Evolutionary conservation across 345 rosid species (phyloP), one percentile per base, ranked within the genome.

Genomic region (Firmiana major): DNA sequence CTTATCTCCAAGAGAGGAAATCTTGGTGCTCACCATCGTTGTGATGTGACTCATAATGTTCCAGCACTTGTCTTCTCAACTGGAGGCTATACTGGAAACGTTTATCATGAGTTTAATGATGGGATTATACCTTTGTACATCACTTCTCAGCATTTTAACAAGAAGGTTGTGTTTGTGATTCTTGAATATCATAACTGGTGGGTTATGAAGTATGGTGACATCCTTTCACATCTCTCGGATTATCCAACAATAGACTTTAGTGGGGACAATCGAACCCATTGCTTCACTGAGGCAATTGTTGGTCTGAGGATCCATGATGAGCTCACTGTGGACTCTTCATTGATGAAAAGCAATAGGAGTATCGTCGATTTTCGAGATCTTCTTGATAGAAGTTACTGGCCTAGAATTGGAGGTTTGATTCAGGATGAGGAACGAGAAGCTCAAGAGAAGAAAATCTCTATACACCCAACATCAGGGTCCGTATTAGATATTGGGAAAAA

Each of bases 41-140:
- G 95, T 63, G 89, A 91, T 79, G 87, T 89, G 63, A 24, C 34
- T 17, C 90, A 91, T 57, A 77, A 84, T 69, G 93, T 87, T 5
- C 89, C 93, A 0, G 93, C 93, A 0, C 87, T 88, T 77, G 74
- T 91, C 79, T 91, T 89, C 82, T 91, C 90, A 0, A 89, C 91
- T 0, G 91, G 91, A 21, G 95, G 95, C 22, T 91, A 89, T 46
- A 91, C 95, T 0, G 95, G 95, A 13, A 91, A 91, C 31, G 77
- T 89, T 36, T 91, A 89, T 65, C 95, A 91, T 28, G 95, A 91
- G 76, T 88, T 91, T 73, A 89, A 91, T 75, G 93, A 91, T 65
- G 93, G 91, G 75, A 84, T 91, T 63, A 57, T 91, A 75, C 95
- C 95, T 19, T 77, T 91, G 79, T 91, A 80, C 76, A 87, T 89